Percentiles rank a stretch among this genome's conserved stretches.
phyloP scores from a whole-genome alignment of 495 filamentous ascomycete genomes.

The Hamigera avellanea region DNA sequence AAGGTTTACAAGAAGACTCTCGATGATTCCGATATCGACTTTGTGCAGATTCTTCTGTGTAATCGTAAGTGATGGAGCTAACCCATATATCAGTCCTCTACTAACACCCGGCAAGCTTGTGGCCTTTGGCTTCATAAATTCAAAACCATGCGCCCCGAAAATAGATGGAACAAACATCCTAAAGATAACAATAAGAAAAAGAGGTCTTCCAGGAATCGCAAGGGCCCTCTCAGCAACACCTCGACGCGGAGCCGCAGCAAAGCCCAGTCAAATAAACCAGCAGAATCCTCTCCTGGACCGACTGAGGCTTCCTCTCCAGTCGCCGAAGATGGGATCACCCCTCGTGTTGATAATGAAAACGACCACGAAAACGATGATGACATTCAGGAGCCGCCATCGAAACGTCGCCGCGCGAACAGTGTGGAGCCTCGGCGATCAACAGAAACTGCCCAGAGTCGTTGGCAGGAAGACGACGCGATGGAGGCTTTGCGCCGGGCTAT shows the following conservation, averaged over 20 bases:
- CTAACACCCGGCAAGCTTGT: slow-evolving; percentile 46
- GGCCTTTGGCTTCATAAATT: slow-evolving; percentile 88
- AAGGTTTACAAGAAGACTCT: slow-evolving; percentile 70
- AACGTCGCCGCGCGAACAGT: slow-evolving; percentile 29
- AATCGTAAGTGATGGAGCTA: slow-evolving; percentile 54
- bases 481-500: slow-evolving; percentile 51
- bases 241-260: slow-evolving; percentile 22
- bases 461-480: slow-evolving; percentile 42
- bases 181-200: slow-evolving; percentile 36
- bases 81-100: slow-evolving; percentile 1
- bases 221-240: slow-evolving; percentile 19
- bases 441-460: slow-evolving; percentile 18
- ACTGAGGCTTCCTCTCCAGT: slow-evolving; percentile 32
- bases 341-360: slow-evolving; percentile 18
- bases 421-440: slow-evolving; percentile 24
- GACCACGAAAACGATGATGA: slow-evolving; percentile 17
- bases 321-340: slow-evolving; percentile 25
- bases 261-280: slow-evolving; percentile 14
- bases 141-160: slow-evolving; percentile 68
- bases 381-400: slow-evolving; percentile 18
- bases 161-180: slow-evolving; percentile 65
- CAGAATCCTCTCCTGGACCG: slow-evolving; percentile 29
- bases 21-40: slow-evolving; percentile 50
- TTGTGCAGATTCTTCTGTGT: slow-evolving; percentile 63
- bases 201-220: slow-evolving; percentile 24